A percentile compares a stretch with the other conserved stretches of the same genome.
Conservation (phyloP, 352 stramenopile genomes). For the Phytopythium delawarense region DNA sequence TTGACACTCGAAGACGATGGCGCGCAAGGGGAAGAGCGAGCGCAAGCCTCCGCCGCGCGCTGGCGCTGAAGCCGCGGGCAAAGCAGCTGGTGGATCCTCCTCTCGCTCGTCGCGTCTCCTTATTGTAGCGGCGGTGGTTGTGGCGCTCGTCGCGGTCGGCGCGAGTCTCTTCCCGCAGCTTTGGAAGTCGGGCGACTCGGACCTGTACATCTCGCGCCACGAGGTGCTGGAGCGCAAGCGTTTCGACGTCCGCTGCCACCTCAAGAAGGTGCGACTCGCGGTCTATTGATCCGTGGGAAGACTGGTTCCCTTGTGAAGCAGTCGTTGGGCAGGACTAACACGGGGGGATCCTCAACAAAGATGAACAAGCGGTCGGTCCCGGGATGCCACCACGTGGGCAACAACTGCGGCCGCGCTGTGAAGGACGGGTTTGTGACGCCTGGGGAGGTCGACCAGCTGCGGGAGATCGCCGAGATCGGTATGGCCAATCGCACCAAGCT, state of each 20-base stretch:
- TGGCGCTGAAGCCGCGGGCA: background rate
- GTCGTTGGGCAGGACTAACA: background rate
- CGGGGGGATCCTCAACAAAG: background rate
- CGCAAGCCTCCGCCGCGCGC: slow-evolving; percentile 5
- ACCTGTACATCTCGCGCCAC: slow-evolving; percentile 28
- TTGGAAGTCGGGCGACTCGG: background rate
- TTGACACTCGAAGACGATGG: slow-evolving; percentile 4
- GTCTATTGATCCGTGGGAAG: background rate
- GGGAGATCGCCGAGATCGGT: slow-evolving; percentile 76
- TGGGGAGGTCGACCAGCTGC: slow-evolving; percentile 63
- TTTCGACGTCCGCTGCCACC: slow-evolving; percentile 49
- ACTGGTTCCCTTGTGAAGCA: background rate
- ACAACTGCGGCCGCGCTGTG: slow-evolving; percentile 64
- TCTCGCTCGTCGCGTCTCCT: slow-evolving; percentile 1
- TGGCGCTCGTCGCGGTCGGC: background rate
- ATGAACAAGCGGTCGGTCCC: slow-evolving; percentile 45
- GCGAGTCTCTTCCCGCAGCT: background rate
- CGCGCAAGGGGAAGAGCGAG: slow-evolving; percentile 11
- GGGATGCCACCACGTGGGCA: slow-evolving; percentile 59
- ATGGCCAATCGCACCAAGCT: slow-evolving; percentile 71
- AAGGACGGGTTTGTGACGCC: slow-evolving; percentile 71
- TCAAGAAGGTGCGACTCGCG: slow-evolving; percentile 30
- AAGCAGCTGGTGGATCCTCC: too few species aligned
- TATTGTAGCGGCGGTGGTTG: background rate
- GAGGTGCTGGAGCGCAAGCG: slow-evolving; percentile 37